Conservation (phyloP, 345 rosid species). For the Geranium brycei region DNA sequence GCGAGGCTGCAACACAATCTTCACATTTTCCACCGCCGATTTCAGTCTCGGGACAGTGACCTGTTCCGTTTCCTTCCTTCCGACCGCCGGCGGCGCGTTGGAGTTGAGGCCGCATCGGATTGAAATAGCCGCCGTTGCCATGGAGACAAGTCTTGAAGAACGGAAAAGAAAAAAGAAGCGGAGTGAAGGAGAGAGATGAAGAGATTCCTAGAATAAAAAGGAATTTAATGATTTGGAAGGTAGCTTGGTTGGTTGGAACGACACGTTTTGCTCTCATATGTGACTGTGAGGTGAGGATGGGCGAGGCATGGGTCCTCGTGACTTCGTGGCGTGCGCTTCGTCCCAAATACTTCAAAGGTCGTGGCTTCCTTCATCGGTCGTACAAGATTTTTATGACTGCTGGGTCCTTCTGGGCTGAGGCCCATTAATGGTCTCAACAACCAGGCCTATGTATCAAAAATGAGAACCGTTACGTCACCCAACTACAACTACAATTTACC, state of each 20-base stretch:
- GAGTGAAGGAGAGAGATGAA: neutral
- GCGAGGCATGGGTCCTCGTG: too few relatives aligned
- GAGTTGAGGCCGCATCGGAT: constrained; percentile 22
- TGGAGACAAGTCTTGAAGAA: too few relatives aligned
- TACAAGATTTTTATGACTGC: too few relatives aligned
- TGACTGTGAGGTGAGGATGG: too few relatives aligned
- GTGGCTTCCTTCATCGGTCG: too few relatives aligned
- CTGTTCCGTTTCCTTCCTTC: constrained; percentile 17
- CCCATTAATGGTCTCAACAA: too few relatives aligned
- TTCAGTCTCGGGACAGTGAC: constrained; percentile 23
- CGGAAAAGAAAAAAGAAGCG: constrained; percentile 2
- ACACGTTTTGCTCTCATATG: constrained; percentile 3
- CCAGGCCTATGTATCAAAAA: too few relatives aligned
- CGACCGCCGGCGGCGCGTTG: constrained; percentile 7
- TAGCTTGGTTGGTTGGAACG: neutral
- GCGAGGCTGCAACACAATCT: constrained; percentile 70
- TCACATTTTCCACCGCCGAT: constrained; percentile 31
- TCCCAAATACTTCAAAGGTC: too few relatives aligned
- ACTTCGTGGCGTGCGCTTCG: too few relatives aligned
- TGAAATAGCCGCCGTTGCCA: constrained; percentile 50
- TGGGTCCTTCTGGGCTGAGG: too few relatives aligned
- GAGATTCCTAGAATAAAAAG: constrained; percentile 5
- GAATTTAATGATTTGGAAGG: neutral
- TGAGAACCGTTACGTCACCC: too few relatives aligned
- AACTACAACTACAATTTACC: too few relatives aligned